A percentile compares a stretch with the other conserved stretches of the same genome.
Conservation (phyloP, 805 yeast genomes). For the Groenewaldozyma tartarivorans region DNA sequence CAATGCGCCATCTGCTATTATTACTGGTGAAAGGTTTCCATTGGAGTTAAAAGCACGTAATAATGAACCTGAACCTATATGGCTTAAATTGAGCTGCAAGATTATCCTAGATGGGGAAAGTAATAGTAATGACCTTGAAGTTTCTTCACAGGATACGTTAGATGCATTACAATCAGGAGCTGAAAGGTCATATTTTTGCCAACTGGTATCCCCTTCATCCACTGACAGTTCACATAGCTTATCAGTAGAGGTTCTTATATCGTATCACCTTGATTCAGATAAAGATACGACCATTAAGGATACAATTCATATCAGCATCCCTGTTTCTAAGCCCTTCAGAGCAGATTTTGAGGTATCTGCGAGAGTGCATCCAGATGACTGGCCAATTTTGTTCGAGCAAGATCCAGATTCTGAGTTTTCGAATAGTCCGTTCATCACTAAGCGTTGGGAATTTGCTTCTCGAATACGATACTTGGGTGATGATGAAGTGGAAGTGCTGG, state of each 20-base stretch:
- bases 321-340: slow-evolving; percentile 28
- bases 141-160: slow-evolving; percentile 1
- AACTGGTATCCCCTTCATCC: neutral
- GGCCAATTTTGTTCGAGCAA: slow-evolving; percentile 32
- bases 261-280: slow-evolving; percentile 14
- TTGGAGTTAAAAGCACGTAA: slow-evolving; percentile 15
- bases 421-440: slow-evolving; percentile 23
- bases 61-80: slow-evolving; percentile 20
- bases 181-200: neutral
- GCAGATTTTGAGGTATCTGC: slow-evolving; percentile 29
- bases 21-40: slow-evolving; percentile 21
- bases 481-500: slow-evolving; percentile 15
- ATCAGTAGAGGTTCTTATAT: slow-evolving; percentile 12
- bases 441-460: slow-evolving; percentile 28
- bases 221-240: slow-evolving; percentile 3
- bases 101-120: no score
- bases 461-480: slow-evolving; percentile 20
- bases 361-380: slow-evolving; percentile 21
- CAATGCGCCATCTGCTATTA: slow-evolving; percentile 14
- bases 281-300: slow-evolving; percentile 21
- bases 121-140: slow-evolving; percentile 11
- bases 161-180: neutral
- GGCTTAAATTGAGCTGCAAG: slow-evolving; percentile 4
- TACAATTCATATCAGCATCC: slow-evolving; percentile 17
- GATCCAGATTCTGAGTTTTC: slow-evolving; percentile 5